These are phyloP conservation scores for Chondrostereum purpureum DNA, from an alignment of 1,284 basidiomycete genomes.

Conservation along the genomic window DNA sequence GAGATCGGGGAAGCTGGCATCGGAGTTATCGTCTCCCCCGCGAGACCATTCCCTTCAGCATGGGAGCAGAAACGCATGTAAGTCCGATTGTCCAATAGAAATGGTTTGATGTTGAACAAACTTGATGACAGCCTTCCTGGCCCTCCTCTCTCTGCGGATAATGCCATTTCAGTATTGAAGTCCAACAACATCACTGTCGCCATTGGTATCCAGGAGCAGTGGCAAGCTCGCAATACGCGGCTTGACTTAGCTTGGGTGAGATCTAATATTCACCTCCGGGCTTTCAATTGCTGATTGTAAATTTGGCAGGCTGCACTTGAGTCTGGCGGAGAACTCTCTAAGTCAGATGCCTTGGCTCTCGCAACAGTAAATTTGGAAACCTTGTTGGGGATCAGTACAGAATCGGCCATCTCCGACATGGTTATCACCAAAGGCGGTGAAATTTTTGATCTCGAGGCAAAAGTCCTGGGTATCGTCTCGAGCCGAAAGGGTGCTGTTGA, in stretches of 20 bases:
- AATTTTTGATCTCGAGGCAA: constrained; percentile 38
- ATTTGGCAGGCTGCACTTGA: constrained; percentile 30
- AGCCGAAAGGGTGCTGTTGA: constrained; percentile 25
- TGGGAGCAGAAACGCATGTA: constrained; percentile 62
- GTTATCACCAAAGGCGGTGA: constrained; percentile 48
- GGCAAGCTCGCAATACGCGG: constrained; percentile 60
- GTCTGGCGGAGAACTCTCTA: constrained; percentile 20
- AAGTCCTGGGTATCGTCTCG: constrained; percentile 39
- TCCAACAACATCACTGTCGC: constrained; percentile 64
- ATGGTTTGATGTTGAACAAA: constrained; percentile 26
- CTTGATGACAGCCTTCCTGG: constrained; percentile 60
- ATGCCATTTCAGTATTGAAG: constrained; percentile 45
- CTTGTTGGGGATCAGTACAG: constrained; percentile 27
- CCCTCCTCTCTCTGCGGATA: constrained; percentile 58
- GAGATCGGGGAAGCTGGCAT: constrained; percentile 59
- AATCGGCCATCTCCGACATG: constrained; percentile 29
- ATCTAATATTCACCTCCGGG: constrained; percentile 5
- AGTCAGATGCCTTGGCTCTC: constrained; percentile 15
- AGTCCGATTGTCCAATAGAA: constrained; percentile 24
- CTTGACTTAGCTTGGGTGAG: constrained; percentile 68
- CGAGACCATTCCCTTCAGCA: constrained; percentile 54
- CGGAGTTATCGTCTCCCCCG: constrained; percentile 59
- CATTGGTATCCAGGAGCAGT: constrained; percentile 53
- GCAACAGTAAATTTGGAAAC: constrained; percentile 28
- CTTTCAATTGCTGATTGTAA: constrained; percentile 2